Evolutionary conservation across 2,329 filamentous ascomycete genomes (phyloP), one percentile per base, ranked within the genome.

Genomic region (Chaetomiaceae sp.): DNA sequence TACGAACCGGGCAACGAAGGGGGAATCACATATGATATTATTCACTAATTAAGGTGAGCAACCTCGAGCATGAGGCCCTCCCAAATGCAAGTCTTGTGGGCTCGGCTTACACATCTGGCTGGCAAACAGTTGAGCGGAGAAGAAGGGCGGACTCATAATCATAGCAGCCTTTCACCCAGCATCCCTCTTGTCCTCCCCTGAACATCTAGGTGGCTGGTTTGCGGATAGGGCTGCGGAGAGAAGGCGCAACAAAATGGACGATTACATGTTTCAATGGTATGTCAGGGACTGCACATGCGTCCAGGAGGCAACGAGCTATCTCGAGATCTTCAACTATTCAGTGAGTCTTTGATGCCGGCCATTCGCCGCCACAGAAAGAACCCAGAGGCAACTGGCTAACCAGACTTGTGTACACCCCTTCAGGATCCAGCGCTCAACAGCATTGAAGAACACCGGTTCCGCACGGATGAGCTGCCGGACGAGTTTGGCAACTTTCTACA

Each of bases 281-380:
- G 67, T 81, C 48, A 58, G 65, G 9, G 60, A 68, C 37, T 79
- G 74, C 58, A 68, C 63, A 18, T 65, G 67, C 26, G 73, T 79
- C 38, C 50, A 62, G 3, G 78, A 81, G 61, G 64, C 63, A 44
- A 80, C 76, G 15, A 70, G 65, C 52, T 81, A 78, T 58, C 53
- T 81, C 19, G 74, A 81, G 59, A 75, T 80, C 30, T 70, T 78
- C 56, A 81, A 80, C 54, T 81, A 78, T 54, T 73, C 76, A 58
- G 77, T 79, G 60, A 52, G 73, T 59, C 12, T n/a, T n/a, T n/a
- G 2, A 29, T 7, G 12, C 29, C 29, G 29, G n/a, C 12, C 3
- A 5, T 32, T n/a, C 4, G 27, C 10, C 27, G 27, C 4, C 11
- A 27, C 6, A 11, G 26, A 7, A 27, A 11, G 26, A 12, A 30